phyloP scores from a whole-genome alignment of 2,329 filamentous ascomycete species.

The Penicillium glabrum region DNA sequence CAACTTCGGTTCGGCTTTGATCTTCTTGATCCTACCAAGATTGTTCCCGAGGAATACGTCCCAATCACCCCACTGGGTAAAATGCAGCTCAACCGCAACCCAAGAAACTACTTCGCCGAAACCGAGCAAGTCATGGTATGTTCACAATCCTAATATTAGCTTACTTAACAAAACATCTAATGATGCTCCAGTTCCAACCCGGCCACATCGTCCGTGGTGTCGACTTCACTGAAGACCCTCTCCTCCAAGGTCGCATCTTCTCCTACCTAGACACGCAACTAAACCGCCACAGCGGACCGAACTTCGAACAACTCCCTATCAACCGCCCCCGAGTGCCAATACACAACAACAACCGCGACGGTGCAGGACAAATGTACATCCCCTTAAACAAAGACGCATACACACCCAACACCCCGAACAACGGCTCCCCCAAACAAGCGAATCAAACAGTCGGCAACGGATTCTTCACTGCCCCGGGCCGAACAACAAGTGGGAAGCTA shows the following conservation, averaged over 20 bases:
- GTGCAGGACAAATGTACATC: conserved; percentile 67
- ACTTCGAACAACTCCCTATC: conserved; percentile 75
- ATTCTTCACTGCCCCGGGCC: conserved; percentile 67
- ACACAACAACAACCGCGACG: conserved; percentile 75
- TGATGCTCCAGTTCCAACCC: conserved; percentile 62
- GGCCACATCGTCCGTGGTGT: conserved; percentile 72
- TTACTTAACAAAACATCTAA: not conserved
- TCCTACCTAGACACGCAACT: conserved; percentile 76
- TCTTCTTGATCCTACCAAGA: conserved; percentile 71
- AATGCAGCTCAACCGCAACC: conserved; percentile 69
- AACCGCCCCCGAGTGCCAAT: conserved; percentile 64
- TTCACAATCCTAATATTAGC: not conserved
- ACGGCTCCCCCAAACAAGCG: conserved; percentile 64
- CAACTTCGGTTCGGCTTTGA: conserved; percentile 69
- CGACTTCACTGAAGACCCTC: conserved; percentile 71
- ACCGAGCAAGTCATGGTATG: conserved; percentile 69
- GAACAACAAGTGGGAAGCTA: conserved; percentile 54
- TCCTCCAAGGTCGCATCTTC: conserved; percentile 72
- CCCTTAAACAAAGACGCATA: conserved; percentile 67
- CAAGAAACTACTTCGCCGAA: conserved; percentile 74
- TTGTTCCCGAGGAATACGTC: conserved; percentile 69
- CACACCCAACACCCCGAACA: conserved; percentile 66
- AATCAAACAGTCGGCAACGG: conserved; percentile 64
- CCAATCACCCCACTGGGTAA: conserved; percentile 68
- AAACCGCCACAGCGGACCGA: conserved; percentile 68